Base-by-base conservation (phyloP, 2,329 filamentous ascomycete species). In the Nemania serpens region DNA sequence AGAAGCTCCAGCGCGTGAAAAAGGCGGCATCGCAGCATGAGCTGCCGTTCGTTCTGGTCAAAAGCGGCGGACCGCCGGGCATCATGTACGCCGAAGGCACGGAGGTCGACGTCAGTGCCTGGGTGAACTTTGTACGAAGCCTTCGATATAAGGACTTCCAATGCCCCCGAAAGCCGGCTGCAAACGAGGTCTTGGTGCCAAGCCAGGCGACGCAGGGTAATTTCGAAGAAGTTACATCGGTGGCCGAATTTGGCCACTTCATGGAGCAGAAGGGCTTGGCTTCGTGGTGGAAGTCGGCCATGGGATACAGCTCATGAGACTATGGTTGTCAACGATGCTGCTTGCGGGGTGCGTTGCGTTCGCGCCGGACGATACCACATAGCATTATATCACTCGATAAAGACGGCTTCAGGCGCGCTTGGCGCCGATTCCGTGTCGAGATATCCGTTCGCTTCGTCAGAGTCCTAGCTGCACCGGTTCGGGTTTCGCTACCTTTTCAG, bases 31-130 rank as follows among this genome's bases (percentile, higher is more conserved):
- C 88, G 6, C 80, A 84, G 34, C 79, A 83, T 48, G 78, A 84
- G 66, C 77, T 86, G 58, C 83, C 88, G 52, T 88, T 84, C 65
- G 84, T 89, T 1, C 77, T 93, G 3, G 77, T 91, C 1, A 84
- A 89, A 25, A 87, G 83, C 63, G 89, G 90, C 11, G 85, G 87
- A 1, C 83, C 83, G 22, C 90, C 90, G 0, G 90, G 90, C 1
- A 87, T 93, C 66, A 93, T 93, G 90, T 91, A 92, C 70, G 89
- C 88, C 51, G 88, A 91, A 71, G 84, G 86, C 1, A 65, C 66
- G 3, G 76, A 81, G 66, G 68, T 70, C 1, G 78, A 79, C 1
- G 83, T 91, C 3, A 79, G 78, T 59, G 78, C 79, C 13, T 92
- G 89, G 89, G 86, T 91, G 4, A 78, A 77, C 11, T 77, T 78